Percentiles rank a stretch among this genome's conserved stretches.
phyloP scores from a whole-genome alignment of 1,284 basidiomycete genomes.

The Apiotrichum laibachii region DNA sequence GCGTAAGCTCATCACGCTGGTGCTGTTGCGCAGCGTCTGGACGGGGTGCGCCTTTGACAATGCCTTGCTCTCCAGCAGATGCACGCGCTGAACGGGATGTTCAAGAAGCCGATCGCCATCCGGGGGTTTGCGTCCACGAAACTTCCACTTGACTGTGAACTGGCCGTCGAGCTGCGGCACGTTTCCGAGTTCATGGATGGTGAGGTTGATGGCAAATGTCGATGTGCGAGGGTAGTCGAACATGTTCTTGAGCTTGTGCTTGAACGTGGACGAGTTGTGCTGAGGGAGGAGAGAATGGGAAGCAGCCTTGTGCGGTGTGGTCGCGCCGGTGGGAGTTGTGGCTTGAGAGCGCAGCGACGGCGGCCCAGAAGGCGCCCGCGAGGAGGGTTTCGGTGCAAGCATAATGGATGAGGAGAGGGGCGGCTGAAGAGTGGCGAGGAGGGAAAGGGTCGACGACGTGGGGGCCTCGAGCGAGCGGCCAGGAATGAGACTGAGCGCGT shows the following conservation, averaged over 20 bases:
- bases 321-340: not conserved
- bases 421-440: not conserved
- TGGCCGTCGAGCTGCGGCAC: conserved; percentile 43
- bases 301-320: not conserved
- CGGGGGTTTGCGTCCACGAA: conserved; percentile 36
- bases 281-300: not conserved
- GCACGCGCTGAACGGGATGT: conserved; percentile 11
- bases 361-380: not conserved
- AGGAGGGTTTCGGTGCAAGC: not conserved
- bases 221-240: conserved; percentile 34
- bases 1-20: not conserved
- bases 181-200: conserved; percentile 43
- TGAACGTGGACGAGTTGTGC: conserved; percentile 4
- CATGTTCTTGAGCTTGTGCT: conserved; percentile 28
- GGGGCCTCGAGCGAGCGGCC: not conserved
- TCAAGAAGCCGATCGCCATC: conserved; percentile 14
- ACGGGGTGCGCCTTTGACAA: not conserved
- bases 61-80: not conserved
- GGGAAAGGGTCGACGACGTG: not conserved
- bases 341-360: not conserved
- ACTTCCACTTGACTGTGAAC: conserved; percentile 42
- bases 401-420: not conserved
- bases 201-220: conserved; percentile 33
- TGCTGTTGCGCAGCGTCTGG: not conserved
- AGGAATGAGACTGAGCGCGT: not conserved